Conservation (phyloP, 2,329 filamentous ascomycete species). For the Graphilbum sp. region DNA sequence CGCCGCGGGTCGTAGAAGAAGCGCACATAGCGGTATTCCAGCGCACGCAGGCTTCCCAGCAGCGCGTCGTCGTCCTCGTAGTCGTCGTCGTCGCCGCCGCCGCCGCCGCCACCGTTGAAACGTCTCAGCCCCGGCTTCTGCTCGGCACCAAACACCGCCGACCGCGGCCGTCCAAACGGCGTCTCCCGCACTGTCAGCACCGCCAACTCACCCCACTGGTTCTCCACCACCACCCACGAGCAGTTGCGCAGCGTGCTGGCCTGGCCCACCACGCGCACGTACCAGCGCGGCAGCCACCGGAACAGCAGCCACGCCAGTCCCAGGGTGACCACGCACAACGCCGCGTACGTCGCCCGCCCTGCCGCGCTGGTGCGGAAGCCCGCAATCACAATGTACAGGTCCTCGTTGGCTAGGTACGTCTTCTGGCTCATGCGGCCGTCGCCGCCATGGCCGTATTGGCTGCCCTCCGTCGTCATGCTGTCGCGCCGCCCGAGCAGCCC, state of each 20-base stretch:
- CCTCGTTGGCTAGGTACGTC: slow-evolving; percentile 82
- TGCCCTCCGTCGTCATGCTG: slow-evolving; percentile 44
- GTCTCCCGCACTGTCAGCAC: slow-evolving; percentile 50
- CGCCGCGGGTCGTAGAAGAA: slow-evolving; percentile 81
- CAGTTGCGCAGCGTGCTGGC: slow-evolving; percentile 55
- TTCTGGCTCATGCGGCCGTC: slow-evolving; percentile 66
- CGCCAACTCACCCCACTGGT: slow-evolving; percentile 88
- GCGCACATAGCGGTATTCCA: slow-evolving; percentile 89
- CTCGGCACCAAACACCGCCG: slow-evolving; percentile 48
- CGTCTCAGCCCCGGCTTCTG: too few relatives aligned
- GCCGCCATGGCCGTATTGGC: slow-evolving; percentile 28
- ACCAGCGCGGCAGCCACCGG: slow-evolving; percentile 81
- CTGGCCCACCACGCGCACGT: slow-evolving; percentile 58
- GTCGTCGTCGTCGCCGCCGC: slow-evolving; percentile 3
- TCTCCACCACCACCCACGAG: slow-evolving; percentile 86
- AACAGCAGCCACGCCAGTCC: slow-evolving; percentile 74
- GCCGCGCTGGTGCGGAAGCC: slow-evolving; percentile 66
- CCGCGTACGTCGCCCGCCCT: slow-evolving; percentile 53
- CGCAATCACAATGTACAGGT: slow-evolving; percentile 83
- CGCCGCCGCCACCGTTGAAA: not conserved
- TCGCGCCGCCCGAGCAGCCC: slow-evolving; percentile 56
- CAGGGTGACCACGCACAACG: slow-evolving; percentile 53
- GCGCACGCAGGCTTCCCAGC: slow-evolving; percentile 53
- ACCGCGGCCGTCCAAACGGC: slow-evolving; percentile 37
- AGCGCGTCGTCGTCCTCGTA: slow-evolving; percentile 57